Evolutionary conservation across 306 rosid species (phyloP).

Genomic region (Castanea sativa): DNA sequence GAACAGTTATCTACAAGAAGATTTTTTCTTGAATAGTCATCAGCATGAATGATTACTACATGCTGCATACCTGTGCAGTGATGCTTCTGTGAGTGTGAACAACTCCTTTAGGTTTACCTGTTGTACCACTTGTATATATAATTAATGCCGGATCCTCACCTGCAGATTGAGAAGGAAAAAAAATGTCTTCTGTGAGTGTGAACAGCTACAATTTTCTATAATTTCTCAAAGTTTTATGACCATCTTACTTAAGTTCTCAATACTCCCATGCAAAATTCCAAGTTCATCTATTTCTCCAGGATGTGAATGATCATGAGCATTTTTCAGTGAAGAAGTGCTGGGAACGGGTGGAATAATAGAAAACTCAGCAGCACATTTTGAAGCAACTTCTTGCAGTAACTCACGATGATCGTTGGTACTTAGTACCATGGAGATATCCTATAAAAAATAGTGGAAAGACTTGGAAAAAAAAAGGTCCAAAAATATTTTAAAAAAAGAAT

Average conservation of each 20-base stretch:
- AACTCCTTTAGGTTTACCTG: constrained; percentile 98
- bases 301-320: constrained; percentile 38
- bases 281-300: constrained; percentile 36
- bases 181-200: neutral
- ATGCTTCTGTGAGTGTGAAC: constrained; percentile 92
- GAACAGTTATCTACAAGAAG: neutral
- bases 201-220: neutral
- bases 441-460: constrained; percentile 24
- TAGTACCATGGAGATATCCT: constrained; percentile 81
- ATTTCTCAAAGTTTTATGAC: constrained; percentile 15
- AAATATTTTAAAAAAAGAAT: constrained; percentile 7
- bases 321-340: constrained; percentile 35
- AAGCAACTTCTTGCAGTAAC: constrained; percentile 68
- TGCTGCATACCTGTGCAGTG: constrained; percentile 62
- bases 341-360: constrained; percentile 74
- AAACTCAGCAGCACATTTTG: constrained; percentile 61
- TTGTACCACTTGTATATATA: constrained; percentile 91
- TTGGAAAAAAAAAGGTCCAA: constrained; percentile 15
- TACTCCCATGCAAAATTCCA: constrained; percentile 31
- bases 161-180: constrained; percentile 25
- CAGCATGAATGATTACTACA: neutral
- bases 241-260: constrained; percentile 52
- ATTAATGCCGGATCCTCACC: constrained; percentile 92
- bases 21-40: neutral
- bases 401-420: constrained; percentile 83